Conservation (phyloP, 2,329 filamentous ascomycete species). For the Diaporthe velutina region DNA sequence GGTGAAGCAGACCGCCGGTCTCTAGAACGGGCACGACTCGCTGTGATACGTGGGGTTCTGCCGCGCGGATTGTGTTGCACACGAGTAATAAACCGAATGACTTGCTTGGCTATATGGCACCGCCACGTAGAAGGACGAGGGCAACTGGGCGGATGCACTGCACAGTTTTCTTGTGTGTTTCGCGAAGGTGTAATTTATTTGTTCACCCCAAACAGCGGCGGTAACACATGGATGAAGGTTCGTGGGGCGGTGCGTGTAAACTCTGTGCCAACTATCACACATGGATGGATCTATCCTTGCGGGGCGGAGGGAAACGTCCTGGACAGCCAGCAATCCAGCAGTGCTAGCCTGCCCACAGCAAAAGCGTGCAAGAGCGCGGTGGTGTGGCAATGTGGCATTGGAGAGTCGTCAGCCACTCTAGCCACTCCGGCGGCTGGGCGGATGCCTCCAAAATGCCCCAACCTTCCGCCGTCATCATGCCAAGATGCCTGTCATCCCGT, state of each 20-base stretch:
- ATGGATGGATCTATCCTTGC: not conserved
- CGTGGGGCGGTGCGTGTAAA: not conserved
- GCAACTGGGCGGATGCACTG: not conserved
- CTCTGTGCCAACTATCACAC: not conserved
- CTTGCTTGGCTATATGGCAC: slow-evolving; percentile 5
- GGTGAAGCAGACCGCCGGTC: not conserved
- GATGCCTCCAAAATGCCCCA: slow-evolving; percentile 4
- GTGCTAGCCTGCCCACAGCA: not conserved
- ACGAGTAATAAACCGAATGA: not conserved
- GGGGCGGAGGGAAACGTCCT: slow-evolving; percentile 8
- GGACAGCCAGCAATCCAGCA: not conserved
- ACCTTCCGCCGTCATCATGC: slow-evolving; percentile 19
- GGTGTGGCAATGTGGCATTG: not conserved
- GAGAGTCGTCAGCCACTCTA: slow-evolving; percentile 22
- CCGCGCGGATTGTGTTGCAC: not conserved
- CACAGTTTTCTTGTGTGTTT: not conserved
- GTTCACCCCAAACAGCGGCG: not conserved
- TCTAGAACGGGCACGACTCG: slow-evolving; percentile 17
- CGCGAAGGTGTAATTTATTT: not conserved
- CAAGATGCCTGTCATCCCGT: slow-evolving; percentile 33
- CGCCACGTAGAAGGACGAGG: not conserved
- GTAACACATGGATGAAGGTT: not conserved
- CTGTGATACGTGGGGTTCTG: not conserved
- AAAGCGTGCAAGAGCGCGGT: not conserved
- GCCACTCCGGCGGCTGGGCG: not conserved